Percentiles rank a stretch among this genome's conserved stretches.
Conservation (phyloP, 2,329 filamentous ascomycete genomes). For the Lachnellula cervina region DNA sequence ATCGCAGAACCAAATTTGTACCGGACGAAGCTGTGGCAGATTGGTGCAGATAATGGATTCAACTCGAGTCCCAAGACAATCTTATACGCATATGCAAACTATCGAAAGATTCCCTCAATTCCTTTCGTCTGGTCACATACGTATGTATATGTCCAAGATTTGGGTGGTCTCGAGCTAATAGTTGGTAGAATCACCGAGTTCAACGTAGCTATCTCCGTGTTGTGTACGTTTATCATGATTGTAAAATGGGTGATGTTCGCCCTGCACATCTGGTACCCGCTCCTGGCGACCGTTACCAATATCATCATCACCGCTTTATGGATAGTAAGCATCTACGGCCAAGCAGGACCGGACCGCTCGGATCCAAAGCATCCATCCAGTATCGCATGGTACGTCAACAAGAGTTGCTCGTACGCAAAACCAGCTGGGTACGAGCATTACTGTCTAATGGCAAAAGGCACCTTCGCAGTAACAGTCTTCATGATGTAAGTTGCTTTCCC, state of each 20-base stretch:
- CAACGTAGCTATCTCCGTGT: slow-evolving; percentile 71
- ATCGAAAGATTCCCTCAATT: slow-evolving; percentile 53
- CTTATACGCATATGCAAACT: slow-evolving; percentile 70
- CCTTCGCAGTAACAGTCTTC: slow-evolving; percentile 58
- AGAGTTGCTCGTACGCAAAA: slow-evolving; percentile 59
- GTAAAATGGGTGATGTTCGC: slow-evolving; percentile 65
- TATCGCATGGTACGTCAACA: slow-evolving; percentile 70
- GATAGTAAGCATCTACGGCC: slow-evolving; percentile 61
- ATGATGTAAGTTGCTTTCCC: slow-evolving; percentile 57
- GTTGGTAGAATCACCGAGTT: slow-evolving; percentile 63
- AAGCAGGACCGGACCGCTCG: slow-evolving; percentile 67
- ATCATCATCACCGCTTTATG: slow-evolving; percentile 56
- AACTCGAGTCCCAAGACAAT: slow-evolving; percentile 69
- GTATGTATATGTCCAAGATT: slow-evolving; percentile 46
- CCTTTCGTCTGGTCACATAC: slow-evolving; percentile 69
- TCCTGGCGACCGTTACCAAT: slow-evolving; percentile 57
- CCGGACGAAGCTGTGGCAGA: slow-evolving; percentile 66
- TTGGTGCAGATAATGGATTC: slow-evolving; percentile 65
- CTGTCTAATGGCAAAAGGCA: slow-evolving; percentile 64
- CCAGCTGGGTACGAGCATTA: slow-evolving; percentile 49
- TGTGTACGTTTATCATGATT: slow-evolving; percentile 71
- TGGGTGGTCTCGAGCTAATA: background rate
- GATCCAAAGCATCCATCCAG: slow-evolving; percentile 58
- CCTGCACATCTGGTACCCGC: slow-evolving; percentile 65
- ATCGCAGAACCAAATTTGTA: slow-evolving; percentile 70